Base-by-base conservation (phyloP, 1,284 basidiomycete species). In the Austroboletus novae-zelandiae region DNA sequence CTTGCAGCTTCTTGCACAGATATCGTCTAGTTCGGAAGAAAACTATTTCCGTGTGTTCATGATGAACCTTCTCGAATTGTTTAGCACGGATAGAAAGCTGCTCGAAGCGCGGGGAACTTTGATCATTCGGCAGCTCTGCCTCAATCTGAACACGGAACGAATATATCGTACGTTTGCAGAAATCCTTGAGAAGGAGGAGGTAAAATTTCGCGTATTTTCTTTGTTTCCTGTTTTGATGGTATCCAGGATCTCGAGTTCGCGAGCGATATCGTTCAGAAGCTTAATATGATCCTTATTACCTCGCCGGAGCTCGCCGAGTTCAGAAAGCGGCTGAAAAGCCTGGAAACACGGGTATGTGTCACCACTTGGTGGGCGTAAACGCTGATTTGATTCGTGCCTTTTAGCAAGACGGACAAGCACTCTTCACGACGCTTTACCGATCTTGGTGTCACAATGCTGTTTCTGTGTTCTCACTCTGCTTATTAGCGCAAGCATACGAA, bases 371-470 rank as follows among this genome's bases (percentile, higher is more conserved):
- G 3, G 11, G 34, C 30, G 50, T 15, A 4, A 32, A 60, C 13
- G 29, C 45, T 55, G 32, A 55, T 35, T 14, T 32, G 10, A 49
- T 42, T 45, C 18, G 8, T 30, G 17, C 48, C 27, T 17, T 54
- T 41, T 56, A 89, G 86, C 83, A 94, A 84, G 97, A 99, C 58
- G 94, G 95, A 1, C 94, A 98, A 72, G 84, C 84, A 8, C 71
- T 99, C 23, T 99, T 99, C 66, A 90, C 88, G 1, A 91, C 89
- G 0, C 74, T 99, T 17, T 99, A 99, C 66, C 81, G 93, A 34
- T 98, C 94, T 36, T 99, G 97, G 96, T 98, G 94, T 68, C 97
- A 99, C 66, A 98, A 98, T 64, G 91, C 97, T 0, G 94, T 99
- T 23, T 90, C 97, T 0, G 94, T 94, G 0, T 97, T 99, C 65